Base-by-base conservation (phyloP, 2,329 filamentous ascomycete genomes). In the Xylariaceae sp. region DNA sequence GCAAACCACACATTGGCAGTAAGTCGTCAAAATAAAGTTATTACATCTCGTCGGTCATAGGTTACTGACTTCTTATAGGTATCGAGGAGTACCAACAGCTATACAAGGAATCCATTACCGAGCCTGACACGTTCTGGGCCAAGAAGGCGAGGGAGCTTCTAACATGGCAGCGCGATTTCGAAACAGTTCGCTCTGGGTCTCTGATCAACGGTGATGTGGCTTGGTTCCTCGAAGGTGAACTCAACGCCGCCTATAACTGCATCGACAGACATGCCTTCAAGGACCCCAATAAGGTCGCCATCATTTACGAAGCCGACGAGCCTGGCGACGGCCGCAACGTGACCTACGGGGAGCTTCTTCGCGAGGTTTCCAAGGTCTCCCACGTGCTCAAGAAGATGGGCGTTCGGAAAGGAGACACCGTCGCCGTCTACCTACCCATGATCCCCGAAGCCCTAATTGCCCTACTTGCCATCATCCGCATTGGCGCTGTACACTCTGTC, bases 291-390 rank as follows among this genome's bases (percentile, higher is more conserved):
- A 92, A 89, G 78, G 87, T 95, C 44, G 95, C 95, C 74, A 96
- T 99, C 78, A 96, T 98, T 79, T 99, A 98, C 81, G 95, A 99
- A 81, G 94, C 93, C 60, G 95, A 99, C 71, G 95, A 99, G 78
- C 86, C 89, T 37, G 82, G 78, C 51, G 90, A 96, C 73, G 93
- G 95, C 71, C 92, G 94, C 66, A 93, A 84, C 65, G 89, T 99
- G 75, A 95, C 91, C 64, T 99, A 98, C 69, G 86, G 89, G 69
- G 93, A 99, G 83, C 89, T 99, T 49, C 85, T 98, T 61, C 88
- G 92, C 63, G 87, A 99, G 76, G 94, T 99, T 48, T 97, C 89
- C 70, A 89, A 86, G 75, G 87, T 92, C 14, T 90, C 95, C 40
- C 92, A 91, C 80, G 89, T 90, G 21, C 84, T 99, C 67, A 96